A percentile compares a stretch with the other conserved stretches of the same genome.
Evolutionary conservation across 208 protist genomes (phyloP).

Genomic region (Acanthamoeba lenticulata): DNA sequence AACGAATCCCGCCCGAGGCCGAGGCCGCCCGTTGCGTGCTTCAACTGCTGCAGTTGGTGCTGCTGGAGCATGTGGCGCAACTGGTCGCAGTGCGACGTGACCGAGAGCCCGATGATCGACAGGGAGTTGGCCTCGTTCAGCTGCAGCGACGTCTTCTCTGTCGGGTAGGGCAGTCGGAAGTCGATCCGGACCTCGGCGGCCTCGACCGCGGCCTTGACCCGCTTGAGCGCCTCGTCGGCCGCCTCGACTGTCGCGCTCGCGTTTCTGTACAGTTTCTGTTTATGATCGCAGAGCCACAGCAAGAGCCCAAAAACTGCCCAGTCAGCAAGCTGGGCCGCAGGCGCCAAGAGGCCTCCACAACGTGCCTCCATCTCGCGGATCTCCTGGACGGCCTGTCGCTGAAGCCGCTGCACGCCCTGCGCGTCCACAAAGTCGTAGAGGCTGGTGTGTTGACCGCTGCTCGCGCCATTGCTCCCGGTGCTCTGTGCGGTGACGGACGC

Average conservation of each 20-base stretch:
- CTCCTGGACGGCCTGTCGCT: not conserved
- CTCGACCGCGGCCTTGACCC: not conserved
- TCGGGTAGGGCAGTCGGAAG: constrained; percentile 21
- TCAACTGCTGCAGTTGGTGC: no score
- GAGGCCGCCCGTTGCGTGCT: no score
- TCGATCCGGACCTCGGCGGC: constrained; percentile 21
- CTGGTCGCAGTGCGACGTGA: constrained; percentile 25
- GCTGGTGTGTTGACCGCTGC: not conserved
- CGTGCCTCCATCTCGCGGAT: constrained; percentile 10
- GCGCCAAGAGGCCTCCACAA: not conserved
- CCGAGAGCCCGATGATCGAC: not conserved
- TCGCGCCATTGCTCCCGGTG: no score
- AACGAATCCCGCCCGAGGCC: no score
- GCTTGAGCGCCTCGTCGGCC: not conserved
- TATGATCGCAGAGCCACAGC: not conserved
- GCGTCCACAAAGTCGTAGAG: constrained; percentile 52
- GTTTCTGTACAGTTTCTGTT: constrained; percentile 9
- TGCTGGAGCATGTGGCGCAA: constrained; percentile 4
- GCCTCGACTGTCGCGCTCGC: not conserved
- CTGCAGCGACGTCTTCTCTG: constrained; percentile 56
- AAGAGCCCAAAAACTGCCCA: not conserved
- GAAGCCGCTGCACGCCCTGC: constrained; percentile 12
- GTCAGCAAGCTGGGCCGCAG: not conserved
- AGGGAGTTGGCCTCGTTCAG: constrained; percentile 38
- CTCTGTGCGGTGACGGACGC: no score